Evolutionary conservation across 805 yeast genomes (phyloP), one percentile per base, ranked within the genome.

Genomic region (Allodekkera sacchari): DNA sequence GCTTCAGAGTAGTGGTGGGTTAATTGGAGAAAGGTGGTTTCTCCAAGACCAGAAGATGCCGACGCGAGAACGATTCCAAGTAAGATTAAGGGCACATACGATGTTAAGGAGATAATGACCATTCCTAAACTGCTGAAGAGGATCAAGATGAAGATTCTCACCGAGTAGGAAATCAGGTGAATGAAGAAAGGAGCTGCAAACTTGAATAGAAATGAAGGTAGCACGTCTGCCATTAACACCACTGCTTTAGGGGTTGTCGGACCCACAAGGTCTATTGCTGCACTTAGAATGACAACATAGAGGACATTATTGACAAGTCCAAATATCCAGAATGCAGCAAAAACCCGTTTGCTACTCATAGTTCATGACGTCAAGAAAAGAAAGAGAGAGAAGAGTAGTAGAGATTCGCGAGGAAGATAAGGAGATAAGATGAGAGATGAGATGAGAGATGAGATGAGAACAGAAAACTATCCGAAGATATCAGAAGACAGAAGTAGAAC

Each of bases 241-340:
- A 78, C 58, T 1, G 94, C 88, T 54, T 89, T 89, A 7, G 98
- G 96, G 0, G 81, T 70, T 6, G 64, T 44, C 1, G 84, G 72
- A 1, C 96, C 95, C 1, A 88, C 96, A 10, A 89, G 61, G 50
- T 89, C 98, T 20, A 84, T 73, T 2, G 97, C 97, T 0, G 96
- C 95, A 0, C 94, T 77, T 10, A 89, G 62, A 24, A 89, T 88
- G 11, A 89, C 89, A 20, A 89, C 96, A 57, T 88, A 89, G 1
- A 89, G 69, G 8, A 89, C 79, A 52, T 89, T 89, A 57, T 89
- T 89, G 22, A 87, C 61, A 8, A 89, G 68, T 0, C 97, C 98
- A 53, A 88, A 84, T 1, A 77, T 47, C 75, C 89, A 79, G 52
- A 88, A 88, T 9, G 82, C 27, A 2, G 32, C 17, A 19, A 36